These are phyloP conservation scores for Mortierella alpina DNA, from an alignment of 192 early-diverging fungal species.

Conservation along the genomic window DNA sequence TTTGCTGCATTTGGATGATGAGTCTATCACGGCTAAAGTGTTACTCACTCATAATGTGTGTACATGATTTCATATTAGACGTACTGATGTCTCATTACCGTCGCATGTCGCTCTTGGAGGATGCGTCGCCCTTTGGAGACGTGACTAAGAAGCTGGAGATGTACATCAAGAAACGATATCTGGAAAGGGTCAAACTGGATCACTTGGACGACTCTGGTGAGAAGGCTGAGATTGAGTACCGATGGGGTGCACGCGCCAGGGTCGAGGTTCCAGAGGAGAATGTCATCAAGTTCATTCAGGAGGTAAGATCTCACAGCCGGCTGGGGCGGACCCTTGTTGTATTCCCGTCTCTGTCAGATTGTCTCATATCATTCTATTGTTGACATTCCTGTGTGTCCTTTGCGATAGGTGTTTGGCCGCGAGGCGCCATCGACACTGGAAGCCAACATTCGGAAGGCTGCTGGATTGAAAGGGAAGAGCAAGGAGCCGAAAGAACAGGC, in stretches of 20 bases:
- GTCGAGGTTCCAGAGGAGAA: constrained; percentile 65
- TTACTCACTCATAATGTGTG: background rate
- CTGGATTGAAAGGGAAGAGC: constrained; percentile 22
- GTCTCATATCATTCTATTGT: no score
- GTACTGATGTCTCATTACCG: constrained; percentile 40
- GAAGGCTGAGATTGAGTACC: constrained; percentile 57
- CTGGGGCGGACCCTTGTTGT: no score
- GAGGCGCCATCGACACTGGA: constrained; percentile 29
- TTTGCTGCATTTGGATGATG: background rate
- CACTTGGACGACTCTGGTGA: constrained; percentile 46
- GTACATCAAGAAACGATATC: constrained; percentile 65
- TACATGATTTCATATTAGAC: constrained; percentile 19
- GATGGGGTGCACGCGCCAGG: constrained; percentile 72
- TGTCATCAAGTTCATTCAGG: constrained; percentile 65
- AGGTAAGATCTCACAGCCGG: constrained; percentile 42
- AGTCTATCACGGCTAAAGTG: background rate
- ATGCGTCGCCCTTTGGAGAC: constrained; percentile 46
- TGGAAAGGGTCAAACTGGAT: constrained; percentile 55
- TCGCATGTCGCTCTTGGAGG: constrained; percentile 39
- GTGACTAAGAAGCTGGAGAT: constrained; percentile 43
- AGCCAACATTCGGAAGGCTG: constrained; percentile 42
- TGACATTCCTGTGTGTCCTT: background rate
- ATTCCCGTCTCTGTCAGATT: no score
- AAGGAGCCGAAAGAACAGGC: background rate
- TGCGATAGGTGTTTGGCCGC: constrained; percentile 45